Base-by-base conservation (phyloP, 2,329 filamentous ascomycete genomes). In the Aspergillus flavus region DNA sequence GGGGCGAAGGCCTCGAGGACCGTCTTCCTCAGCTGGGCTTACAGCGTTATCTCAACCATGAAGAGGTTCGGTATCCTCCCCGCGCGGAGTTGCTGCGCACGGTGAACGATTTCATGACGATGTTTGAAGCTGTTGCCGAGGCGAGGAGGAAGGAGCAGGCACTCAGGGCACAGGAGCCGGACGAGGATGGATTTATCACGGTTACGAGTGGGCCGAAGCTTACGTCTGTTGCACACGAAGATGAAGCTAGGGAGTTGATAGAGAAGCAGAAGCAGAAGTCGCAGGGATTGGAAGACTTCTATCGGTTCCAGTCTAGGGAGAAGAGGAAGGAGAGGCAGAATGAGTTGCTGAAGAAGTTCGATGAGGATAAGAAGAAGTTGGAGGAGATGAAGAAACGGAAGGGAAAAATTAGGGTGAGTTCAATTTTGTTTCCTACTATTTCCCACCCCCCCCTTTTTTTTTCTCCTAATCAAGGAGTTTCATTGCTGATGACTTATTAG, bases 131-230 rank as follows among this genome's bases (percentile, higher is more conserved):
- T 84, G 80, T 86, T 74, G 80, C 92, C 83, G 80, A 91, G 86
- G 83, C 87, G 77, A 79, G 89, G 83, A 78, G 89, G 83, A 69
- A 85, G 73, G 68, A 89, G 81, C 80, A 84, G 82, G 74, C 90
- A 80, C 74, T 86, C 61, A 81, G 90, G 65, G 88, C 92, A 64
- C 90, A 91, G 69, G 89, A 93, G 72, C 93, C 94, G 0, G 95
- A 99, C 76, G 94, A 93, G 73, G 95, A 99, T 77, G 95, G 95
- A 2, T 99, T 99, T 76, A 86, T 98, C 56, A 98, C 94, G 4
- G 95, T 99, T 28, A 91, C 89, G 1, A 86, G 91, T 60, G 93
- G 93, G 30, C 91, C 91, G 45, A 84, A 85, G 64, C 83, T 90
- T 62, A 84, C 84, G 7, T 91, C 90, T n/a, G 89, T 92, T 1